Conservation (phyloP, 2,329 filamentous ascomycete species). For the Fusarium miscanthi region DNA sequence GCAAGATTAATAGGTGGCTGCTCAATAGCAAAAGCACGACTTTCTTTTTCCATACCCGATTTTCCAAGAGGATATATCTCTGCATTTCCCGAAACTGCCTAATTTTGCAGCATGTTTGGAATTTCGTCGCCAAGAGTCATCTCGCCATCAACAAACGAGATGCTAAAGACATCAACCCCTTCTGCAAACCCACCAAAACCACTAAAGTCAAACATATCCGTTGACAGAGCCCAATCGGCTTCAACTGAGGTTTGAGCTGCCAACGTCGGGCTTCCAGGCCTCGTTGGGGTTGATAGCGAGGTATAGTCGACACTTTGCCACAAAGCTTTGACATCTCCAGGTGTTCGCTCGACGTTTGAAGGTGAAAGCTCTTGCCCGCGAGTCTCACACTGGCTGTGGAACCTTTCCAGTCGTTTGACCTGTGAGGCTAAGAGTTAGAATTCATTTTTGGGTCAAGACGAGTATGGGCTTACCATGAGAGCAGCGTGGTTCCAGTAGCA, state of each 20-base stretch:
- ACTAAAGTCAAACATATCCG: slow-evolving; percentile 19
- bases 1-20: neutral
- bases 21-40: slow-evolving; percentile 54
- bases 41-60: neutral
- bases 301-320: slow-evolving; percentile 26
- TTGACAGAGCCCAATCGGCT: neutral
- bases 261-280: slow-evolving; percentile 1
- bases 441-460: rapidly evolving
- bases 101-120: neutral
- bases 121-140: slow-evolving; percentile 3
- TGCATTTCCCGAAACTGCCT: neutral
- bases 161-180: slow-evolving; percentile 16
- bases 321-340: slow-evolving; percentile 12
- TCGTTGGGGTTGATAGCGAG: slow-evolving; percentile 9
- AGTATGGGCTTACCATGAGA: neutral
- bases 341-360: neutral
- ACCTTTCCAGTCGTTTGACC: slow-evolving; percentile 12
- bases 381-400: slow-evolving; percentile 7
- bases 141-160: slow-evolving; percentile 18
- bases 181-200: slow-evolving; percentile 15
- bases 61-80: neutral
- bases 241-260: neutral
- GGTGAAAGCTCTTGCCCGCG: slow-evolving; percentile 11
- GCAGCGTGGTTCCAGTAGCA: slow-evolving; percentile 16
- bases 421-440: neutral